phyloP scores from a whole-genome alignment of 2,329 filamentous ascomycete genomes.

The Xylaria polymorpha region DNA sequence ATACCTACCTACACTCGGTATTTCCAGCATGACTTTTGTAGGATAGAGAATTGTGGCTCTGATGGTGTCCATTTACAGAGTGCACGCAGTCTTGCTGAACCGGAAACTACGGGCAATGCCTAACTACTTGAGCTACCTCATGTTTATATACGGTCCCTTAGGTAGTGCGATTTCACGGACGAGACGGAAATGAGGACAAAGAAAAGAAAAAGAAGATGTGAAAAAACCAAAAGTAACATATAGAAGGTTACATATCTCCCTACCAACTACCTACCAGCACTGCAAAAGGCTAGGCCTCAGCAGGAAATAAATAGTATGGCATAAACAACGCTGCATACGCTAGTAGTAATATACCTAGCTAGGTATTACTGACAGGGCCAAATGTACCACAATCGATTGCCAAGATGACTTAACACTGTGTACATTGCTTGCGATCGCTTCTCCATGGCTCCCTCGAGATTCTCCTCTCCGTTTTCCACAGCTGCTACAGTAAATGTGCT shows the following conservation, averaged over 20 bases:
- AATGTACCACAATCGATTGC: not conserved
- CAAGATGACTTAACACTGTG: constrained; percentile 21
- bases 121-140: not conserved
- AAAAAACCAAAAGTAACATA: not conserved
- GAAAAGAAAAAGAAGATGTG: constrained; percentile 1
- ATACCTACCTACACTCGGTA: no score
- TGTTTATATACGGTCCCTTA: not conserved
- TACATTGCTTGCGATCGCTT: constrained; percentile 12
- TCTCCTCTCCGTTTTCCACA: constrained; percentile 12
- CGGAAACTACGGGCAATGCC: not conserved
- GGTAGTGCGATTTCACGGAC: not conserved
- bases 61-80: not conserved
- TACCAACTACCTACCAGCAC: not conserved
- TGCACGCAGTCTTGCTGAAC: not conserved
- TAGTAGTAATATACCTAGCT: not conserved
- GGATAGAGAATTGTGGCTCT: not conserved
- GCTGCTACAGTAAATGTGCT: not conserved
- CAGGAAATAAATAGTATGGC: not conserved
- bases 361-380: not conserved
- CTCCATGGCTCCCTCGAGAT: not conserved
- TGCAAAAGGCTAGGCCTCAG: not conserved
- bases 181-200: constrained; percentile 1
- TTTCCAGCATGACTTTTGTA: not conserved
- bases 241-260: no score
- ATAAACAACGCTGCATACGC: constrained; percentile 2